Evolutionary conservation across 73 alveolate genomes (phyloP), one percentile per base, ranked within the genome.

Genomic region (Paramecium sexaurelia): DNA sequence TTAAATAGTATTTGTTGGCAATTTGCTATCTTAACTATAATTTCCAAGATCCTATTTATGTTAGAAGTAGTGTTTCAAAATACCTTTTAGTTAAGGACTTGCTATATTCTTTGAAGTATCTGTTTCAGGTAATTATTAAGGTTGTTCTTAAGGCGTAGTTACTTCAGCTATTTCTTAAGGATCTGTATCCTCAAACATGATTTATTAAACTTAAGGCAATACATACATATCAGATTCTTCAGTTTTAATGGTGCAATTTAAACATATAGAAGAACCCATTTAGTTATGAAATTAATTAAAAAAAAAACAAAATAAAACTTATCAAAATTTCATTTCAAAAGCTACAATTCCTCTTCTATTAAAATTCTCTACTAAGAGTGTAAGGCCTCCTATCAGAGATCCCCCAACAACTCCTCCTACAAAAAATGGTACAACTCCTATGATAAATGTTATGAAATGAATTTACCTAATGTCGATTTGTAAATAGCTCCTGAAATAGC

Each of bases 401-500:
- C 67, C 67, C 17, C 67, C 94, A 33, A 75, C 94, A 26, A 69
- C 26, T 20, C 91, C 69, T 27, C 94, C 94, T 17, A 55, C 87
- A n/a, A 88, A 39, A 45, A 88, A 68, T 20, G 89, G 84, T 3
- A 88, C 85, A 41, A 75, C 69, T 9, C 94, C 94, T 71, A 35
- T 6, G 6, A 6, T 51, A 1, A 8, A n/a, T 20, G 5, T 13
- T 36, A 71, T 71, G 1, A 15, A 45, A 11, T 11, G 7, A 17
- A 2, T 2, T 0, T 71, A 71, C 86, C 86, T 26, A 57, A 61
- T 43, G 91, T 82, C 10, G 94, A 68, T 19, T 75, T 88, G 45
- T 68, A 88, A 55, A 88, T 24, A 55, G 61, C 85, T 41, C 94
- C 94, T 17, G 91, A 35, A 41, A 68, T 19, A 20, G 94, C 85